Base-by-base conservation (phyloP, 2,329 filamentous ascomycete genomes). In the Neophaeococcomyces aloes region DNA sequence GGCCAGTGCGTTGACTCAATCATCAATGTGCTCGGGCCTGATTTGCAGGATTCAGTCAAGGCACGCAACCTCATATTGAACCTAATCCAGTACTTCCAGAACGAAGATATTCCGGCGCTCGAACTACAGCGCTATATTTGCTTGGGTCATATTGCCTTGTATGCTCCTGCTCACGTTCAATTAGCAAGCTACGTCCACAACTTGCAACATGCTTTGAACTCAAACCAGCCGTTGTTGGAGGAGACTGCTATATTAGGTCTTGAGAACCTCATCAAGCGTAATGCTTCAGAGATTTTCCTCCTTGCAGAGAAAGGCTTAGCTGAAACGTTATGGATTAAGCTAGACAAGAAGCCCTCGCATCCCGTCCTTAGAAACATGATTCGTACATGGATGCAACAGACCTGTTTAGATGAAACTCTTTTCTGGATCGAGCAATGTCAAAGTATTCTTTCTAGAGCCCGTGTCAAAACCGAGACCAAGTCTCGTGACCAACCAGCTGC, bases 21-120 rank as follows among this genome's bases (percentile, higher is more conserved):
- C 18, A 87, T 98, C 65, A 96, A 96, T 54, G 91, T 98, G 7
- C 74, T 98, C 8, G 91, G 91, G 0, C 91, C 91, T 0, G 93
- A 98, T 63, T 68, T 98, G 17, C 91, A 96, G 62, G 91, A 96
- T 57, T 79, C 91, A 51, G 79, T 78, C 3, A 95, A 94, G 64
- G 85, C 86, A n/a, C 74, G 91, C 52, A 88, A 95, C 58, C 74
- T 98, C 42, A 91, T 96, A 39, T 74, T 96, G 48, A 91, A 81
- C 0, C 72, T 98, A 7, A 81, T 96, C 3, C 74, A 78, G 2
- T 82, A 93, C 52, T 91, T 96, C 56, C 79, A 85, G 49, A 71
- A 81, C 37, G 85, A 93, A 55, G 74, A 82, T 3, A 79, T 84
- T 43, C 61, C 77, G 3, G 66, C 81, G 8, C 75, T 94, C 4